phyloP scores from a whole-genome alignment of 208 protist genomes.

The Trypanosoma cruzi region DNA sequence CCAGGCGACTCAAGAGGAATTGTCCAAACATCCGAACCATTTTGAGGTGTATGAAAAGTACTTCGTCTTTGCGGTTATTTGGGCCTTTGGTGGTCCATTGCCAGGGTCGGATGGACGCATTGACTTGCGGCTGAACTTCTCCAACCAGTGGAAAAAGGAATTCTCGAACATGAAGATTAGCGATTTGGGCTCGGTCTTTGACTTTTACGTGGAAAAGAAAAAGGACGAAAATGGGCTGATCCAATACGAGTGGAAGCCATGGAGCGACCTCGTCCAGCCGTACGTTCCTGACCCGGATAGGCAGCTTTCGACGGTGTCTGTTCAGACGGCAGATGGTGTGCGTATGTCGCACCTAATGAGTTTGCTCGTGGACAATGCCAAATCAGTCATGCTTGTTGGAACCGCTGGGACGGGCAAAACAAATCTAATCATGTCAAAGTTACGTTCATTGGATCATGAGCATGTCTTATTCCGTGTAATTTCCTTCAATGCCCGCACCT shows the following conservation, averaged over 20 bases:
- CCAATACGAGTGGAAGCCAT: conserved; percentile 92
- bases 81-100: conserved; percentile 97
- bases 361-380: conserved; percentile 92
- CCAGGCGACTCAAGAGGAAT: conserved; percentile 82
- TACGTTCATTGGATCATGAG: conserved; percentile 92
- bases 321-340: conserved; percentile 96
- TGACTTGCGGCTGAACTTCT: conserved; percentile 95
- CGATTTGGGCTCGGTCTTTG: conserved; percentile 94
- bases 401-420: conserved; percentile 98
- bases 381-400: conserved; percentile 97
- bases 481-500: conserved; percentile 97
- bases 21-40: conserved; percentile 80
- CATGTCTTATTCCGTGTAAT: conserved; percentile 93
- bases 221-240: conserved; percentile 80
- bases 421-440: conserved; percentile 96
- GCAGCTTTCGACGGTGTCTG: conserved; percentile 92
- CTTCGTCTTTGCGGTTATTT: conserved; percentile 98
- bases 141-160: conserved; percentile 96
- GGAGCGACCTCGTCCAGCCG: conserved; percentile 92
- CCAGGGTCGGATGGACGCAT: conserved; percentile 94
- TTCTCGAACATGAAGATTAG: conserved; percentile 94
- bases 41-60: conserved; percentile 97
- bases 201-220: conserved; percentile 95
- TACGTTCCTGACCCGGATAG: conserved; percentile 90
- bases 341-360: conserved; percentile 96